Base-by-base conservation (phyloP, 1,284 basidiomycete species). In the Mycena citricolor region DNA sequence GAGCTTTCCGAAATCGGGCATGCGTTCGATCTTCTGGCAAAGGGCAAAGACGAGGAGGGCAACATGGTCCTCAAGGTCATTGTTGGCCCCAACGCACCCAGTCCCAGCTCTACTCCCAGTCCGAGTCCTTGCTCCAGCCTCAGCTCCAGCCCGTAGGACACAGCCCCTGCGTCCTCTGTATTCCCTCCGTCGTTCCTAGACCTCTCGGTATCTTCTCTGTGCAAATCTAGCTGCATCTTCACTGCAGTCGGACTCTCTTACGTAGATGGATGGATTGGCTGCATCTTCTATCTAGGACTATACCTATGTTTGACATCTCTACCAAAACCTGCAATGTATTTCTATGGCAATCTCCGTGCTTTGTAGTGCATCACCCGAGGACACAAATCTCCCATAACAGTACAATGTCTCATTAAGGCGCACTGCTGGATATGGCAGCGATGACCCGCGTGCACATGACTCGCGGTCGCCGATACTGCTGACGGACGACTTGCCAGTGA, bases 31-130 rank as follows among this genome's bases (percentile, higher is more conserved):
- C 74, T 89, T 50, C 71, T 95, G 44, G 71, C 79, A 47, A 70
- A 74, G 35, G 91, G 93, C 8, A 74, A 74, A 54, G 93, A 93
- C 61, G 83, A 86, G 50, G 62, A 79, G 5, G 90, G 90, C 12
- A 77, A 78, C 35, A 73, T 91, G 66, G 89, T 94, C 32, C 75
- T 95, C 62, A 95, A 95, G 71, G 79, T 93, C 44, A 83, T 94
- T 76, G 78, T 94, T 49, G 79, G 47, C 2, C 51, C 51, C 8
- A 38, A 23, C 34, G 16, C 10, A 29, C 10, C n/a, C 26, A 29
- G n/a, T n/a, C n/a, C n/a, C n/a, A n/a, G n/a, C n/a, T n/a, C n/a
- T n/a, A n/a, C n/a, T n/a, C n/a, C n/a, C n/a, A n/a, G n/a, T n/a
- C n/a, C n/a, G n/a, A n/a, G n/a, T n/a, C n/a, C n/a, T n/a, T n/a